Evolutionary conservation across 805 yeast genomes (phyloP), one percentile per base, ranked within the genome.

Genomic region (Cyberlindnera samutprakarnensis): DNA sequence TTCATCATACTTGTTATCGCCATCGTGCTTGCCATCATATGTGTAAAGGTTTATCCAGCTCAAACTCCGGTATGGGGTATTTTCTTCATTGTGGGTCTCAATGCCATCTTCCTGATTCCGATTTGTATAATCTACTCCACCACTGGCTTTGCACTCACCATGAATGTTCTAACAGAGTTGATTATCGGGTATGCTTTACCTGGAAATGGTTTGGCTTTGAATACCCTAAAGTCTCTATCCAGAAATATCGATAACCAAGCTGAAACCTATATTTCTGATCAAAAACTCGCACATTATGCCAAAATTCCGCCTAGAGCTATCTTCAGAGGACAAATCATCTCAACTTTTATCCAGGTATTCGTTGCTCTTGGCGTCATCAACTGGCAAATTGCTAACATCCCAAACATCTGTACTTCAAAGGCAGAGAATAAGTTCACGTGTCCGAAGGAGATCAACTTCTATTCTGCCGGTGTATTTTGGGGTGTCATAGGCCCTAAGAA

Each of bases 221-320:
- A 68, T 62, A 58, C 68, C 10, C 48, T 72, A 36, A 72, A 72
- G 37, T 66, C 70, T 1, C 64, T 61, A 31, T 77, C 76, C 26
- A 70, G 73, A 30, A 76, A 74, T 46, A 72, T 75, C 39, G 78
- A 73, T 47, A 69, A 70, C 18, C 83, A 76, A 53, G 81, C 84
- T 10, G 74, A 75, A 38, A 68, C 62, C 46, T 78, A 70, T 50
- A 68, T 75, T 30, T 65, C 71, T 46, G 73, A 72, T 14, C 25
- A 39, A 29, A 44, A 44, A 33, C 5, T 38, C 9, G 48, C 69
- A 0, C 82, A 75, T 51, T 75, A 75, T 47, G 54, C 70, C 16
- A 73, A 72, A 39, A 56, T 75, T 16, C 75, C 81, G 2, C 82
- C 82, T 10, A 58, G 70, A 44, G 68, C 81, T 0, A 53, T 73